Conservation (phyloP, 768 basidiomycete species). For the Lentinus tigrinus region DNA sequence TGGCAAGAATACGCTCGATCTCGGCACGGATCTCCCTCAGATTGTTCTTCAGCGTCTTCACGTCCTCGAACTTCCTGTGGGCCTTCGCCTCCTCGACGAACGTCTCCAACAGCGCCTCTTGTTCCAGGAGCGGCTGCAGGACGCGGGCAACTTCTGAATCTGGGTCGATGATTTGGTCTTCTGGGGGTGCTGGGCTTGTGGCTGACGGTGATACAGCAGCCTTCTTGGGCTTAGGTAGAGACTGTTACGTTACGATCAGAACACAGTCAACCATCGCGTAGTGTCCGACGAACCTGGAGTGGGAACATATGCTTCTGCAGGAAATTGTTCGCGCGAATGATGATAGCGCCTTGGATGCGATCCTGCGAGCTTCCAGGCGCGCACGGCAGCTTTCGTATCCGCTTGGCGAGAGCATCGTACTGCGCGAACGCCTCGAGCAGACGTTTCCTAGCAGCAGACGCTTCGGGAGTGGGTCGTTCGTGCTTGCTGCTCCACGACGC, state of each 20-base stretch:
- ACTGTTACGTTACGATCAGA: constrained; percentile 24
- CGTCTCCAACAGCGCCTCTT: constrained; percentile 86
- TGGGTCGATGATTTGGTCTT: constrained; percentile 44
- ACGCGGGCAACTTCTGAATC: constrained; percentile 69
- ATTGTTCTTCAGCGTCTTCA: constrained; percentile 77
- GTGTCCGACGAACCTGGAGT: constrained; percentile 51
- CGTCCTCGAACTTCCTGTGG: constrained; percentile 94
- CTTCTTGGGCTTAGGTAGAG: constrained; percentile 49
- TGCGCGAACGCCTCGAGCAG: constrained; percentile 83
- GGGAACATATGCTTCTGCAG: constrained; percentile 90
- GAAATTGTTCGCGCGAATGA: constrained; percentile 73
- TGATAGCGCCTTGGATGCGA: constrained; percentile 79
- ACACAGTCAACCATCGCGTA: not conserved
- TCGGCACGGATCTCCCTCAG: constrained; percentile 81
- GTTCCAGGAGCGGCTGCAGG: constrained; percentile 89
- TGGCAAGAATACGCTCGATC: constrained; percentile 66
- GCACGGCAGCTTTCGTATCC: constrained; percentile 72
- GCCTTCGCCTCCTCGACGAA: constrained; percentile 90
- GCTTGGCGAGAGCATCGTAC: constrained; percentile 87
- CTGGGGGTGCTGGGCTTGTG: constrained; percentile 19
- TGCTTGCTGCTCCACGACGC: constrained; percentile 31
- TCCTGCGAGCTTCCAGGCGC: constrained; percentile 73
- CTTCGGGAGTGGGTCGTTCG: constrained; percentile 64
- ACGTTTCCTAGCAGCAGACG: constrained; percentile 69
- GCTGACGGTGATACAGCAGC: constrained; percentile 8